Conservation (phyloP, 2,329 filamentous ascomycete species). For the Epichloe bromicola region DNA sequence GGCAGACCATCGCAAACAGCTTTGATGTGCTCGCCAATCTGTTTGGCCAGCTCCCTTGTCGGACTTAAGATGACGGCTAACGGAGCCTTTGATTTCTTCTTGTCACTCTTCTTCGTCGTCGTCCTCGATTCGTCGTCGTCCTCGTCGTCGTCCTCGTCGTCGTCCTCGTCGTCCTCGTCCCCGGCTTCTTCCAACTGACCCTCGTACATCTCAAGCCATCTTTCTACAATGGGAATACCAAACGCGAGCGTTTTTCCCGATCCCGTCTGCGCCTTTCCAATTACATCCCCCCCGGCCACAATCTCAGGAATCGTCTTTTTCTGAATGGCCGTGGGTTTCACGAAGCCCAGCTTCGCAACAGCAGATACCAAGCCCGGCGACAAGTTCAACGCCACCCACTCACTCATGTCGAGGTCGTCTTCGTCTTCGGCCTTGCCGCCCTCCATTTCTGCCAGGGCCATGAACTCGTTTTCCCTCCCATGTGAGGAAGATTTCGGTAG, state of each 20-base stretch:
- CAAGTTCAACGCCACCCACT: slow-evolving; percentile 64
- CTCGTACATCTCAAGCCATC: slow-evolving; percentile 47
- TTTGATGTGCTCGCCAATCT: slow-evolving; percentile 72
- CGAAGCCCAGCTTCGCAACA: slow-evolving; percentile 67
- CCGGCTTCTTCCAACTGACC: slow-evolving; percentile 19
- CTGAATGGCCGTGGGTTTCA: slow-evolving; percentile 74
- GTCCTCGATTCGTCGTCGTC: neutral
- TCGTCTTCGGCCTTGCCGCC: slow-evolving; percentile 43
- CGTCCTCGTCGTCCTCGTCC: neutral
- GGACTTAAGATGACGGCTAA: slow-evolving; percentile 77
- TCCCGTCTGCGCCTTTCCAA: slow-evolving; percentile 91
- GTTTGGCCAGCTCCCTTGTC: slow-evolving; percentile 86
- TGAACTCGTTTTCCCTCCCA: slow-evolving; percentile 33
- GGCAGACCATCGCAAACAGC: slow-evolving; percentile 53
- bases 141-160: neutral
- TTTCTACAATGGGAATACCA: slow-evolving; percentile 82
- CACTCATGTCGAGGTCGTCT: slow-evolving; percentile 56
- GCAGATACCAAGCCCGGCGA: slow-evolving; percentile 59
- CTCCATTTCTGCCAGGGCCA: slow-evolving; percentile 36
- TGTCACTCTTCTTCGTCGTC: slow-evolving; percentile 1
- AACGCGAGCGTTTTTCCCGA: slow-evolving; percentile 96
- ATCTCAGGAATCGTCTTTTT: slow-evolving; percentile 68
- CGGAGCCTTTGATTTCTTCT: slow-evolving; percentile 32
- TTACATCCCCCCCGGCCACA: slow-evolving; percentile 68
- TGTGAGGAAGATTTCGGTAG: slow-evolving; percentile 25